Evolutionary conservation across 2,329 filamentous ascomycete species (phyloP).

Genomic region (Colletotrichum sp.): DNA sequence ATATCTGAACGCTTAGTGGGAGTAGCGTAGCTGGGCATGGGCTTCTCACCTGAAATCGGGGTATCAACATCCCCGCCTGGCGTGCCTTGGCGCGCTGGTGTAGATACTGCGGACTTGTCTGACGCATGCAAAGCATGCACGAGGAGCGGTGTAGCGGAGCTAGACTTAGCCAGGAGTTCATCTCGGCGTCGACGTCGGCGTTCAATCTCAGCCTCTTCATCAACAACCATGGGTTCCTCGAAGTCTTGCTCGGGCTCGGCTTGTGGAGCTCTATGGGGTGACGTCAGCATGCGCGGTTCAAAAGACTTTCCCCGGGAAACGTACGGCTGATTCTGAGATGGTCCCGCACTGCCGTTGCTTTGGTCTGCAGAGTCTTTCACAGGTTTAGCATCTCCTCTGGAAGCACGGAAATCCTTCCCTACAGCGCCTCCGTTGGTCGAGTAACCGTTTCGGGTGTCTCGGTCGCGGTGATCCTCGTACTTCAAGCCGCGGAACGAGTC

Average conservation of each 20-base stretch:
- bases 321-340: conserved; percentile 38
- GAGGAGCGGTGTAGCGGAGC: conserved; percentile 73
- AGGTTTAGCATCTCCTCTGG: conserved; percentile 72
- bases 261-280: conserved; percentile 21
- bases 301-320: background rate
- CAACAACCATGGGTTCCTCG: conserved; percentile 65
- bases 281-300: background rate
- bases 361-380: conserved; percentile 59
- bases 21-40: background rate
- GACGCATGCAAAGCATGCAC: conserved; percentile 74
- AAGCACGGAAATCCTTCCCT: conserved; percentile 62
- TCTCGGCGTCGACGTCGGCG: conserved; percentile 84
- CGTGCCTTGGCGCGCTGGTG: conserved; percentile 54
- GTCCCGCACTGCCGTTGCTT: conserved; percentile 27
- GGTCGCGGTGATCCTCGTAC: conserved; percentile 53
- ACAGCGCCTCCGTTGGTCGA: conserved; percentile 67
- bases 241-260: conserved; percentile 47
- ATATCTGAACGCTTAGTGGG: conserved; percentile 35
- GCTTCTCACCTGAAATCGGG: conserved; percentile 51
- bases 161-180: conserved; percentile 84
- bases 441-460: conserved; percentile 56
- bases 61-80: conserved; percentile 44
- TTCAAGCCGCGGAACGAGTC: conserved; percentile 32
- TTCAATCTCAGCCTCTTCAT: conserved; percentile 85
- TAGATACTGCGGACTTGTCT: conserved; percentile 61